phyloP scores from a whole-genome alignment of 495 filamentous ascomycete genomes.

The Rhypophila decipiens region DNA sequence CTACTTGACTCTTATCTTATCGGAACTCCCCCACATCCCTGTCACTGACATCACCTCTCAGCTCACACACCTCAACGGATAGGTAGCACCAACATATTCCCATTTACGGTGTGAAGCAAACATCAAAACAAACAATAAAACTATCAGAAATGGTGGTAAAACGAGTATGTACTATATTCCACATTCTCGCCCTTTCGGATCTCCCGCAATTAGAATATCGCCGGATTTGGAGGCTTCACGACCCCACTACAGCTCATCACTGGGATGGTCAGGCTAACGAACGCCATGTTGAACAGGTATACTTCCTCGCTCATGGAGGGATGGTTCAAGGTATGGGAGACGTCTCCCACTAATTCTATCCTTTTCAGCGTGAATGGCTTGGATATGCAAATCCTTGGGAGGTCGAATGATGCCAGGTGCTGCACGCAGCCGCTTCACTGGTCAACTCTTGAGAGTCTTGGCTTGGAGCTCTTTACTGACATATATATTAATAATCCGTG shows the following conservation, averaged over 20 bases:
- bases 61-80: background rate
- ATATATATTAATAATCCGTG: background rate
- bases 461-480: background rate
- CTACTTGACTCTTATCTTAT: conserved; percentile 2
- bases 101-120: background rate
- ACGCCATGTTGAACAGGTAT: conserved; percentile 27
- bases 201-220: background rate
- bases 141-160: background rate
- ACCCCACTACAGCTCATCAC: too few species aligned
- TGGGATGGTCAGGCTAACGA: background rate
- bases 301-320: conserved; percentile 49
- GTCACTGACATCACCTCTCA: background rate
- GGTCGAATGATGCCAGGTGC: background rate
- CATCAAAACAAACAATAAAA: background rate
- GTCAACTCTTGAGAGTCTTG: background rate
- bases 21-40: background rate
- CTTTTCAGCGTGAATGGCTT: background rate
- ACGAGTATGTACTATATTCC: background rate
- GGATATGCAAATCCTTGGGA: background rate
- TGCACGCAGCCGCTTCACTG: background rate
- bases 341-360: background rate
- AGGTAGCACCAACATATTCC: background rate
- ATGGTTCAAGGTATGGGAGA: conserved; percentile 41
- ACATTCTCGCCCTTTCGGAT: background rate
- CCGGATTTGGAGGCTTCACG: background rate